Evolutionary conservation across 163 green algal species (phyloP).

Genomic region (Picocystis sp.): DNA sequence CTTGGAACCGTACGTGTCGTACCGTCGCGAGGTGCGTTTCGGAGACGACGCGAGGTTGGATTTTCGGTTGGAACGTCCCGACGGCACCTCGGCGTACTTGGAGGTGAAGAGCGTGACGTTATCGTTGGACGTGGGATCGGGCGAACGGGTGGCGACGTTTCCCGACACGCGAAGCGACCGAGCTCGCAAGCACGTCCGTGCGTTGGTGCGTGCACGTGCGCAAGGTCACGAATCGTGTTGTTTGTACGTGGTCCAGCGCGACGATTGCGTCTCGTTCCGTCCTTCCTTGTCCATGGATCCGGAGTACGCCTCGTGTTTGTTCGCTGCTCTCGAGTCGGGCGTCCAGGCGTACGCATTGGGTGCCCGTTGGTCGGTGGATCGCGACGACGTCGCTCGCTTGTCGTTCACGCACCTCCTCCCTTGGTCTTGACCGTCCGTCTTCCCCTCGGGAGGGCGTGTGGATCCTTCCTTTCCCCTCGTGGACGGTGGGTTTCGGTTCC

Average conservation of each 20-base stretch:
- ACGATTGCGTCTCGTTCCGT: neutral
- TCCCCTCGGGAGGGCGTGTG: no score
- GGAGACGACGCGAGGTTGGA: neutral
- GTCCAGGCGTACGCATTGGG: neutral
- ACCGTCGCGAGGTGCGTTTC: neutral
- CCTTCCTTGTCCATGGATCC: neutral
- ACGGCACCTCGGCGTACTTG: neutral
- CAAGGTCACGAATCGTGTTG: no score
- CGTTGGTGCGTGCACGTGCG: neutral
- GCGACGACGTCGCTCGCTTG: neutral
- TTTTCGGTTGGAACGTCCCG: neutral
- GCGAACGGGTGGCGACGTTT: neutral
- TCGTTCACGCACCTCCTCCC: no score
- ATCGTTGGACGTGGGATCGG: neutral
- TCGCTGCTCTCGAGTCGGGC: neutral
- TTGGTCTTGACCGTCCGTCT: no score
- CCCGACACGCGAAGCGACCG: neutral
- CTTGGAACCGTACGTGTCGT: neutral
- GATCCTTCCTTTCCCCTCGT: no score
- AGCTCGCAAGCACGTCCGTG: neutral
- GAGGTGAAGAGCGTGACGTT: conserved; percentile 5
- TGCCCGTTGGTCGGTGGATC: neutral
- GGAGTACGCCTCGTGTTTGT: neutral
- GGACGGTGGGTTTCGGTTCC: no score
- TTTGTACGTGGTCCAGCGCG: neutral